Percentiles rank a stretch among this genome's conserved stretches.
These are phyloP conservation scores for Globisporangium nunn DNA, from an alignment of 352 stramenopile genomes.

Conservation along the genomic window DNA sequence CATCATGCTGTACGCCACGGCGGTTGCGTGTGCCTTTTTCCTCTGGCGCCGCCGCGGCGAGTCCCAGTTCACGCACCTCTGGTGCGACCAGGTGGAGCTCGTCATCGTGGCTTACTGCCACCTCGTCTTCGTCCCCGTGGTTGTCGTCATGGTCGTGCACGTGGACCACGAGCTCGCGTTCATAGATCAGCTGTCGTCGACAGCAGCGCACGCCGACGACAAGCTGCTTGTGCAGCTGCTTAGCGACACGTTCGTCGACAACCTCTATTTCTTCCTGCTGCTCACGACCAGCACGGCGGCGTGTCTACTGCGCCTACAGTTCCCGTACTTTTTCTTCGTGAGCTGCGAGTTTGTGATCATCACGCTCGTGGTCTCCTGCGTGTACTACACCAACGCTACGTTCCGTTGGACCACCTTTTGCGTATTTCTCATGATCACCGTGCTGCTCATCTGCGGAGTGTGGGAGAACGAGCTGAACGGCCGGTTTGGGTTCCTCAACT, in stretches of 20 bases:
- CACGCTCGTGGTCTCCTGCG: constrained; percentile 19
- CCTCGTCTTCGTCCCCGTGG: constrained; percentile 26
- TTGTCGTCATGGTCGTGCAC: constrained; percentile 25
- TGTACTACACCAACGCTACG: constrained; percentile 14
- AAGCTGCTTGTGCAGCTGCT: constrained; percentile 18
- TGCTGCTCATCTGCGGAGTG: constrained; percentile 27
- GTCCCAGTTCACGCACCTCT: constrained; percentile 23
- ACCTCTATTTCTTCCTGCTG: constrained; percentile 40
- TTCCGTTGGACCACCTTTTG: constrained; percentile 22
- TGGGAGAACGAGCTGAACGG: constrained; percentile 39
- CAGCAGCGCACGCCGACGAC: background rate
- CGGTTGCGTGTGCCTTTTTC: constrained; percentile 16
- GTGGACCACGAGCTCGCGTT: constrained; percentile 28
- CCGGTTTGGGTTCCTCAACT: constrained; percentile 44
- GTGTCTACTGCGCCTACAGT: constrained; percentile 45
- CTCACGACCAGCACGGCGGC: constrained; percentile 27
- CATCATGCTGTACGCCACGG: constrained; percentile 22
- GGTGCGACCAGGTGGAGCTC: constrained; percentile 34
- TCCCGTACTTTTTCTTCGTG: constrained; percentile 37
- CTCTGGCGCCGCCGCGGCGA: constrained; percentile 23
- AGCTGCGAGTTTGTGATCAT: constrained; percentile 31
- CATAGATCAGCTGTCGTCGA: constrained; percentile 5
- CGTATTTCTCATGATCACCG: constrained; percentile 28
- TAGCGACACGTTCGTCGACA: constrained; percentile 28
- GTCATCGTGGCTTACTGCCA: constrained; percentile 40